phyloP scores from a whole-genome alignment of 1,139 yeast genomes.

The Yamadazyma aaseri region DNA sequence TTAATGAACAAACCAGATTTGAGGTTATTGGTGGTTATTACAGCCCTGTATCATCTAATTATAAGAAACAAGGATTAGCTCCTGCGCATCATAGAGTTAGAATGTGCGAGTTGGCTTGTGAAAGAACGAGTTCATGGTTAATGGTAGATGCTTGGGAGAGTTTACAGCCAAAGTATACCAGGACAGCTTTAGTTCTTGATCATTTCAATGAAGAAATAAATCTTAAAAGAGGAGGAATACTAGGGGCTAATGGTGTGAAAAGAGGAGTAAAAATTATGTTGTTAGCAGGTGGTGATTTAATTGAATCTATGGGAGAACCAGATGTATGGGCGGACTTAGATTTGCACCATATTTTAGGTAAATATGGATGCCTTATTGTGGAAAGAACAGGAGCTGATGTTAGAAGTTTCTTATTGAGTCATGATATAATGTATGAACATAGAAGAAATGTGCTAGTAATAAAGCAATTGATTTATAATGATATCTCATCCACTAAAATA shows the following conservation, averaged over 20 bases:
- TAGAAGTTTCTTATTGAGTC: constrained; percentile 82
- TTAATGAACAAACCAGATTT: constrained; percentile 85
- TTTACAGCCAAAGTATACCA: constrained; percentile 82
- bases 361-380: constrained; percentile 92
- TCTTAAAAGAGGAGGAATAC: constrained; percentile 84
- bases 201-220: constrained; percentile 96
- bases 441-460: constrained; percentile 90
- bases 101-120: constrained; percentile 98
- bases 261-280: constrained; percentile 94
- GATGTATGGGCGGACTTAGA: constrained; percentile 98
- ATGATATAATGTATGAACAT: constrained; percentile 96
- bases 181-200: constrained; percentile 94
- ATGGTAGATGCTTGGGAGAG: constrained; percentile 99
- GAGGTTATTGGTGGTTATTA: constrained; percentile 97
- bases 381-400: constrained; percentile 98
- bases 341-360: constrained; percentile 90
- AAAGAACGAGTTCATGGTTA: constrained; percentile 92
- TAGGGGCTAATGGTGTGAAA: constrained; percentile 66
- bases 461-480: constrained; percentile 93
- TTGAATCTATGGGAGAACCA: constrained; percentile 99
- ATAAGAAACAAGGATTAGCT: constrained; percentile 91
- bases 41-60: constrained; percentile 95
- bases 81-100: constrained; percentile 86
- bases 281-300: constrained; percentile 95
- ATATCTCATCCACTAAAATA: constrained; percentile 92